Base-by-base conservation (phyloP, 805 yeast species). In the Candida golubevii region DNA sequence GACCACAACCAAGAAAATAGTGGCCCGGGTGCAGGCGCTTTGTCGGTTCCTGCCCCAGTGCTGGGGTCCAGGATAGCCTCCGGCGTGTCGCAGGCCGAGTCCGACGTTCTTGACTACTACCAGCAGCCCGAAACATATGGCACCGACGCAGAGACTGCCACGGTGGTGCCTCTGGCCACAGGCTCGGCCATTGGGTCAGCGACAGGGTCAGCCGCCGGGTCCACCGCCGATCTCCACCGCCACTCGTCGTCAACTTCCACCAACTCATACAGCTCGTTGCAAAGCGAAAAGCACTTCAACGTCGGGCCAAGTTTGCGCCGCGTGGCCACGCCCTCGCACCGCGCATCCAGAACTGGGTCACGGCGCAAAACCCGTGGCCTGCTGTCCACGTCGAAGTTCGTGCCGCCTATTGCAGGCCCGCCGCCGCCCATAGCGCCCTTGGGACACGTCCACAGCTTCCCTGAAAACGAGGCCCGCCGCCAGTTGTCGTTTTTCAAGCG, bases 231-330 rank as follows among this genome's bases (percentile, higher is more conserved):
- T 10, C n/a, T 29, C n/a, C 35, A 41, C 45, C 29, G 54, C 23
- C 45, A 50, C 13, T 30, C 39, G 7, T 50, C 57, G 1, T 28
- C 46, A 4, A 54, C 55, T 6, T 50, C 57, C 29, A 39, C 52
- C 11, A 38, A 40, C 8, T 66, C 71, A 1, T 58, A 48, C 47
- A 57, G 58, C 44, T 65, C 70, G 8, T 58, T 66, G 43, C 64
- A 61, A 39, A 63, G 69, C 41, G 67, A 60, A 28, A 47, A 47
- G 30, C 42, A 53, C 32, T 51, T 53, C 36, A 40, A 34, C n/a
- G 57, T 53, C n/a, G 48, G 52, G 6, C 42, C 48, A 14, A 42
- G 46, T 15, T 43, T 47, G 30, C 31, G 46, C 36, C 38, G 55
- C 15, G 42, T 49, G 11, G 55, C 51, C 38, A 43, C 51, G 9